phyloP scores from a whole-genome alignment of 2,329 filamentous ascomycete species.

The Aspergillus calidoustus region DNA sequence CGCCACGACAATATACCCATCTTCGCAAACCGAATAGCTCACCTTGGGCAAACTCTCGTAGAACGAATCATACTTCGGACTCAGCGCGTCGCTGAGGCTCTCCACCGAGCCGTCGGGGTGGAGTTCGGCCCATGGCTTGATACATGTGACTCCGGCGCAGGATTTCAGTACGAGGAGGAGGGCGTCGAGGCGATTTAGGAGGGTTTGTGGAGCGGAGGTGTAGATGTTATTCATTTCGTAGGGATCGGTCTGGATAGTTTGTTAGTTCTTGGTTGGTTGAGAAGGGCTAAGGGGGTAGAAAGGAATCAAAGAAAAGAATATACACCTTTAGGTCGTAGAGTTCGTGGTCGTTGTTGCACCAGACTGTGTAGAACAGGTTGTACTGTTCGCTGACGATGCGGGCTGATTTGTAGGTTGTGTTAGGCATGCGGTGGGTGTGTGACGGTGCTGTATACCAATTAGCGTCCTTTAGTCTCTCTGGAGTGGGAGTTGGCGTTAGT shows the following conservation, averaged over 20 bases:
- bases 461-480: no score
- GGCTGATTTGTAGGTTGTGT: slow-evolving; percentile 48
- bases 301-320: background rate
- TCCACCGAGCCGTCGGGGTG: slow-evolving; percentile 37
- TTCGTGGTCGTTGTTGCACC: slow-evolving; percentile 48
- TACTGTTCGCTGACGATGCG: slow-evolving; percentile 42
- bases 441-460: background rate
- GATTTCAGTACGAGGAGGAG: slow-evolving; percentile 46
- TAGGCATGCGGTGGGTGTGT: slow-evolving; percentile 24
- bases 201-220: slow-evolving; percentile 18
- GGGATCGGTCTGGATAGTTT: slow-evolving; percentile 34
- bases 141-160: slow-evolving; percentile 41
- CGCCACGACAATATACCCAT: slow-evolving; percentile 40
- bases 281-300: no score
- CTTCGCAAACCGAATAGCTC: slow-evolving; percentile 39
- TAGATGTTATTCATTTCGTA: slow-evolving; percentile 44
- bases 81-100: slow-evolving; percentile 39
- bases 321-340: slow-evolving; percentile 44
- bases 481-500: background rate
- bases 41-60: slow-evolving; percentile 39
- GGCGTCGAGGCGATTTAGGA: slow-evolving; percentile 38
- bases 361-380: slow-evolving; percentile 47
- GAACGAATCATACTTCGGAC: slow-evolving; percentile 35
- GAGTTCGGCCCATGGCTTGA: slow-evolving; percentile 41
- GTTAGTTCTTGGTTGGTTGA: background rate